Conservation (phyloP, 352 stramenopile species). For the Phytophthora uliginosa region DNA sequence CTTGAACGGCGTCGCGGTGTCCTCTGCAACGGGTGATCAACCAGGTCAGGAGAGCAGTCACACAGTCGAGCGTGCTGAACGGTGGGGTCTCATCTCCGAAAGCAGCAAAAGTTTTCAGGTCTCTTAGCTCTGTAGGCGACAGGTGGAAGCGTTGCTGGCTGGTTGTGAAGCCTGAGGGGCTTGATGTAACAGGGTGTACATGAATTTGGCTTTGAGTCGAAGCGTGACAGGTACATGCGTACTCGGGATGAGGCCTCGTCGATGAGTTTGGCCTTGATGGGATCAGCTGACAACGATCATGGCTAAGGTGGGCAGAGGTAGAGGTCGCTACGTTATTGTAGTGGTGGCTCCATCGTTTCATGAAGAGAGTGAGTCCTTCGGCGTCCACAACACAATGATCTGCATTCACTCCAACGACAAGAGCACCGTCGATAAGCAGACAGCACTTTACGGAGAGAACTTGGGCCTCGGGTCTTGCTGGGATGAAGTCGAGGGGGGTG, state of each 20-base stretch:
- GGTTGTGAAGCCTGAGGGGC: background rate
- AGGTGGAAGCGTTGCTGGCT: slow-evolving; percentile 12
- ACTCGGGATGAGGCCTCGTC: slow-evolving; percentile 15
- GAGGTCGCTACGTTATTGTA: background rate
- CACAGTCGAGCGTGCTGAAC: slow-evolving; percentile 23
- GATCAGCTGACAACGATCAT: background rate
- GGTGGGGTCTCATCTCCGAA: background rate
- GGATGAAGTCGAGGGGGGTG: slow-evolving; percentile 5
- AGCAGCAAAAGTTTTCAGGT: slow-evolving; percentile 13
- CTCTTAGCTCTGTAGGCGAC: background rate
- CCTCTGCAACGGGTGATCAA: slow-evolving; percentile 17
- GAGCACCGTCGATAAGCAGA: slow-evolving; percentile 5
- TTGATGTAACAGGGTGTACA: background rate
- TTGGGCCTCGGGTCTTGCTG: slow-evolving; percentile 5
- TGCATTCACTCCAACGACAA: slow-evolving; percentile 16
- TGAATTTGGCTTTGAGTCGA: slow-evolving; percentile 1
- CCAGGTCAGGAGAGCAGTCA: slow-evolving; percentile 15
- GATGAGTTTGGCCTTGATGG: background rate
- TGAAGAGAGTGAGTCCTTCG: slow-evolving; percentile 6
- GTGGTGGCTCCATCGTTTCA: slow-evolving; percentile 9
- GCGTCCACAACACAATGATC: slow-evolving; percentile 17
- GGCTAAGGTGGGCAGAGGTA: background rate
- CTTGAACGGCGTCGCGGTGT: slow-evolving; percentile 4
- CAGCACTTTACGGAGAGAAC: slow-evolving; percentile 15
- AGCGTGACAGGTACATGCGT: slow-evolving; percentile 1